Base-by-base conservation (phyloP, 257 asterid species). In the Penstemon davidsonii region DNA sequence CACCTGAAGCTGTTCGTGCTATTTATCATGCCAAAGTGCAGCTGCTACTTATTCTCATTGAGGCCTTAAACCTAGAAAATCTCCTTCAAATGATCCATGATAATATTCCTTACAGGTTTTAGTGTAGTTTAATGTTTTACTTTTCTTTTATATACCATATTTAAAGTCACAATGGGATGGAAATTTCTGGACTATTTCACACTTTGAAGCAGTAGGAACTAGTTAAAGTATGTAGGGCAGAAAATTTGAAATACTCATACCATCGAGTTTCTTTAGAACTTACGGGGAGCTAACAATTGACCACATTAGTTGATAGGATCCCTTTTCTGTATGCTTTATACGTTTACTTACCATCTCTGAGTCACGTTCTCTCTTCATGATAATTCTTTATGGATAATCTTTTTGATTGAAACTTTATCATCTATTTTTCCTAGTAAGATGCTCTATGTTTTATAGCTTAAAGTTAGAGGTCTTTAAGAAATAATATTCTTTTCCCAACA, bases 51-150 rank as follows among this genome's bases (percentile, higher is more conserved):
- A 84, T 88, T 79, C 96, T 94, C 73, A 91, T 94, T 13, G 96
- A 90, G 81, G 82, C 95, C 64, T 73, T 94, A 76, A 86, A 94
- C 78, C 83, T 94, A 79, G 99, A 94, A 79, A 85, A 45, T 84
- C 89, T 94, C 68, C 92, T 94, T 64, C 97, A 91, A 67, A 87
- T 91, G 97, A 74, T 91, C 80, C 93, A 88, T 63, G 99, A 94
- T 75, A 88, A 82, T 73, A 75, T 69, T 73, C 83, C 97, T 4
- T 88, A 88, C 88, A 88, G 99, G 99, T 93, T 79, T 82, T 71
- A 66, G 43, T 62, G 60, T 68, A 63, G 37, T 38, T 70, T 53
- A 49, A 33, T 68, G 55, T 71, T 1, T 39, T 62, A 19, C 10
- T 62, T 70, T 4, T 45, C 18, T 43, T 60, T 42, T 39, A 37